A percentile compares a stretch with the other conserved stretches of the same genome.
phyloP scores from a whole-genome alignment of 805 yeast species.

The Debaryomyces castellii region DNA sequence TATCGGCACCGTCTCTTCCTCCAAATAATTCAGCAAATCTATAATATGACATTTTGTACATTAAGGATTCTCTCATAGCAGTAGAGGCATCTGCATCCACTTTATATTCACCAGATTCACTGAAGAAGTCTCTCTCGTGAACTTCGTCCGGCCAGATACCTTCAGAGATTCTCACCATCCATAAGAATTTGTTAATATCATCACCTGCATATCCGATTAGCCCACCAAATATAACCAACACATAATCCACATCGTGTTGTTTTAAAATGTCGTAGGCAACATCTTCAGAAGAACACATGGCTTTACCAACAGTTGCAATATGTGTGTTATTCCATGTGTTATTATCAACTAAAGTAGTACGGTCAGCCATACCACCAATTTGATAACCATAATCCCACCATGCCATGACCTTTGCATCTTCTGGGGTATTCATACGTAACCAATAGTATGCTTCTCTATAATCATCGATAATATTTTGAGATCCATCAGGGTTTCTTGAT shows the following conservation, averaged over 20 bases:
- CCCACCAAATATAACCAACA: conserved; percentile 92
- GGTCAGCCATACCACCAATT: conserved; percentile 99
- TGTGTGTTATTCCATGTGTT: conserved; percentile 99
- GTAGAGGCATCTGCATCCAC: conserved; percentile 80
- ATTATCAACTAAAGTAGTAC: conserved; percentile 97
- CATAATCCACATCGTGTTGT: conserved; percentile 93
- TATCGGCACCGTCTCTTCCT: conserved; percentile 66
- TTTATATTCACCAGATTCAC: conserved; percentile 81
- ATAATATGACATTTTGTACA: conserved; percentile 94
- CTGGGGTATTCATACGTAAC: conserved; percentile 96
- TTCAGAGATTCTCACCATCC: conserved; percentile 99
- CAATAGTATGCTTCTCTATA: conserved; percentile 98
- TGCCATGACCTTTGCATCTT: conserved; percentile 93
- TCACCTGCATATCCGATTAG: conserved; percentile 92
- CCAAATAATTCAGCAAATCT: conserved; percentile 73
- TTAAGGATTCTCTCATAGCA: conserved; percentile 83
- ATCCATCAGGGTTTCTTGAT: conserved; percentile 80
- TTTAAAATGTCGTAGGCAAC: conserved; percentile 84
- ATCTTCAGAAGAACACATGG: conserved; percentile 89
- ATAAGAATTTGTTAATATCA: conserved; percentile 91
- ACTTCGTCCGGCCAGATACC: conserved; percentile 99
- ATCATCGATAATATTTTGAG: conserved; percentile 84
- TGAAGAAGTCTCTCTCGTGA: conserved; percentile 79
- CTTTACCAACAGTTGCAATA: conserved; percentile 98
- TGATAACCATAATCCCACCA: conserved; percentile 99